A percentile compares a stretch with the other conserved stretches of the same genome.
These are phyloP conservation scores for Cercospora sojina DNA, from an alignment of 2,329 filamentous ascomycete genomes.

Conservation along the genomic window DNA sequence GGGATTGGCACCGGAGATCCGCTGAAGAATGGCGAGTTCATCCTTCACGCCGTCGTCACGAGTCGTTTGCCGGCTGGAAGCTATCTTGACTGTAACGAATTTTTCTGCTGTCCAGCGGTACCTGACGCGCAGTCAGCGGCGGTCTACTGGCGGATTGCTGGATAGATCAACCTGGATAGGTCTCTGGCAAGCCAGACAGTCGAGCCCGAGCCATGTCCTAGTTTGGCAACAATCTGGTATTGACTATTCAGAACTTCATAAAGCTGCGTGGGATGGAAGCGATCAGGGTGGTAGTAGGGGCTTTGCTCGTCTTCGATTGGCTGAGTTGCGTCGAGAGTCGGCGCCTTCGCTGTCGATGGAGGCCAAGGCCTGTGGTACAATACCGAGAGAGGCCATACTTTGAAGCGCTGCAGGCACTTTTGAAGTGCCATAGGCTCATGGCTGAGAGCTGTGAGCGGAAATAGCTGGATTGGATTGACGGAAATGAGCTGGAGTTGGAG, in stretches of 20 bases:
- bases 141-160: not conserved
- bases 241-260: constrained; percentile 35
- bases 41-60: not conserved
- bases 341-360: not conserved
- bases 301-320: not conserved
- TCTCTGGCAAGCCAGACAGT: constrained; percentile 46
- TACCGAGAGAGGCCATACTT: not conserved
- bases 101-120: not conserved
- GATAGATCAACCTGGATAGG: not conserved
- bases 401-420: not conserved
- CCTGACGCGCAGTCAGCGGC: not conserved
- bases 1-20: not conserved
- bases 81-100: constrained; percentile 6
- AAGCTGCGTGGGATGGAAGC: constrained; percentile 37
- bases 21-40: not conserved
- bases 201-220: constrained; percentile 43
- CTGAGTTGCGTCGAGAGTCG: not conserved
- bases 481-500: too few species aligned
- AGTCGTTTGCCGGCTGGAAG: not conserved
- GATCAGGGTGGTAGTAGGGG: not conserved
- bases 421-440: not conserved
- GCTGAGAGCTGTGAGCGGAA: not conserved
- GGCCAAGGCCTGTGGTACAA: not conserved
- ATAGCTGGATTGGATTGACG: too few species aligned
- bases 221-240: constrained; percentile 44